These are phyloP conservation scores for Aspergillus latus DNA, from an alignment of 2,329 filamentous ascomycete species.

Conservation along the genomic window DNA sequence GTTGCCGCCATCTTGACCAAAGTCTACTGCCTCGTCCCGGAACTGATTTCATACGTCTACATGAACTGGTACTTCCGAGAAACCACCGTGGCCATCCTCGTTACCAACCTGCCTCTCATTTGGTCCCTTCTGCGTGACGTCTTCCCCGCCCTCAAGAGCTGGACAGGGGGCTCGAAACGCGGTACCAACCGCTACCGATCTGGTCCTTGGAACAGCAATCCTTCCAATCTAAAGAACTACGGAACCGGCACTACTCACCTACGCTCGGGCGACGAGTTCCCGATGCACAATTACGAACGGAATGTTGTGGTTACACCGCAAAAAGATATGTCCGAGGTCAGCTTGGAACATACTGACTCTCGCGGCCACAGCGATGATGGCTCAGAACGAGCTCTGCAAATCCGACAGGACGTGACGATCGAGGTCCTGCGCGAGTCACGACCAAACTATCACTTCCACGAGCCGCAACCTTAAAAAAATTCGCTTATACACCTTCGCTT, in stretches of 20 bases:
- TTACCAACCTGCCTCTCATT: slow-evolving; percentile 48
- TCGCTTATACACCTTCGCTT: background rate
- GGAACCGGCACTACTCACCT: slow-evolving; percentile 28
- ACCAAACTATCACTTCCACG: slow-evolving; percentile 5
- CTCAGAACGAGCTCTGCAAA: slow-evolving; percentile 38
- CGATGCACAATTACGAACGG: slow-evolving; percentile 32
- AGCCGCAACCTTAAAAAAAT: slow-evolving; percentile 5
- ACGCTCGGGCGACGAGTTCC: slow-evolving; percentile 32
- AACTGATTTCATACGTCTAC: slow-evolving; percentile 38
- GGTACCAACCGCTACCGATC: slow-evolving; percentile 36
- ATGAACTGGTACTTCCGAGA: slow-evolving; percentile 47
- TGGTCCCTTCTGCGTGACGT: slow-evolving; percentile 32
- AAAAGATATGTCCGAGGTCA: slow-evolving; percentile 32
- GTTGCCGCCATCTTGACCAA: slow-evolving; percentile 49
- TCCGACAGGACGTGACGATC: slow-evolving; percentile 43
- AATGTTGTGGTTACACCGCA: slow-evolving; percentile 27
- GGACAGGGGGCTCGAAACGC: slow-evolving; percentile 40
- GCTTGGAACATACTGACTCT: slow-evolving; percentile 29
- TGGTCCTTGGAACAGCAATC: slow-evolving; percentile 33
- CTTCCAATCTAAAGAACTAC: slow-evolving; percentile 28
- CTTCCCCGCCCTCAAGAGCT: slow-evolving; percentile 41
- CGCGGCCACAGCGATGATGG: slow-evolving; percentile 36
- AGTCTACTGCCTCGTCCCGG: slow-evolving; percentile 46
- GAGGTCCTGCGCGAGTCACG: slow-evolving; percentile 23
- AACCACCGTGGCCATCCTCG: slow-evolving; percentile 44